Evolutionary conservation across 495 filamentous ascomycete species (phyloP).

Genomic region (Tuber umbilicatum): DNA sequence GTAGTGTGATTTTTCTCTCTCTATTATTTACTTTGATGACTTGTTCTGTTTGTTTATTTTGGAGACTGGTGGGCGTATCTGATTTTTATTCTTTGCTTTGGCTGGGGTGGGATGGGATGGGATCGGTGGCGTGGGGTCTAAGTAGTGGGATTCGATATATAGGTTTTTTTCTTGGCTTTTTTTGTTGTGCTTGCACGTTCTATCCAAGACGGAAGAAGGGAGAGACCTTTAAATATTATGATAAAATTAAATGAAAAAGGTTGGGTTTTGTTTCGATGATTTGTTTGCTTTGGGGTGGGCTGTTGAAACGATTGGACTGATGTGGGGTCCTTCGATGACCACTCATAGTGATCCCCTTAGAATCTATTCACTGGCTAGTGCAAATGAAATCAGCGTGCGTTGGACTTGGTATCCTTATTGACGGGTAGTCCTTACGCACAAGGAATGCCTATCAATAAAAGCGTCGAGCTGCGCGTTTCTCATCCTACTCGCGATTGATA

Average conservation of each 20-base stretch:
- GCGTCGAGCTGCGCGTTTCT: background rate
- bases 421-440: background rate
- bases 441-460: background rate
- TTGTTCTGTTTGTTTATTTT: background rate
- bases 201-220: background rate
- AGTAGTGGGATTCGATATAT: background rate
- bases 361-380: background rate
- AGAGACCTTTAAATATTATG: background rate
- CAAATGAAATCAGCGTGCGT: background rate
- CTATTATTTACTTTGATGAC: background rate
- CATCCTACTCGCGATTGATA: background rate
- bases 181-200: background rate
- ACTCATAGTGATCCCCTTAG: background rate
- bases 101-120: background rate
- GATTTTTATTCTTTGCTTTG: background rate
- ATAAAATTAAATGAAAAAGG: slow-evolving; percentile 3
- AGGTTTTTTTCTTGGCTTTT: background rate
- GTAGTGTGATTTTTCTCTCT: background rate
- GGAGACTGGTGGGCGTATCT: slow-evolving; percentile 1
- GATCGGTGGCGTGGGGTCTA: background rate
- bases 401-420: background rate
- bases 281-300: background rate
- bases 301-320: background rate
- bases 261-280: slow-evolving; percentile 1
- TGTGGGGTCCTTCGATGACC: background rate